Evolutionary conservation across 306 rosid species (phyloP), one percentile per base, ranked within the genome.

Genomic region (Citrullus amarus): DNA sequence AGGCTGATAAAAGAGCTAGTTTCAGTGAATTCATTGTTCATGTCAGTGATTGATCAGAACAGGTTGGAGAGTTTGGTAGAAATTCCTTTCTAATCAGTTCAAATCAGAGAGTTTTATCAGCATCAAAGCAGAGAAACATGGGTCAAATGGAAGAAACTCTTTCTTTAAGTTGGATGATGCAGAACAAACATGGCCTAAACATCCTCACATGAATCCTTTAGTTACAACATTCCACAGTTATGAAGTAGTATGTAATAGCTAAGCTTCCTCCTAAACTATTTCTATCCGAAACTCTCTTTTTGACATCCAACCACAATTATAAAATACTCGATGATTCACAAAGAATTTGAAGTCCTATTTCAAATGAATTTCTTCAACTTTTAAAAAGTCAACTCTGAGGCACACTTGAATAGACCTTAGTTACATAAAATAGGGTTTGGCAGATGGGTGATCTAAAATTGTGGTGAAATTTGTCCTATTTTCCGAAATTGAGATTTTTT

Each of bases 21-120:
- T 67, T 9, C 32, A 8, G 54, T 10, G 54, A 12, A 20, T n/a
- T 54, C 74, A 57, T 85, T 84, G 61, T 79, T 78, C 43, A 82
- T 87, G 30, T 78, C 84, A 54, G 74, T 81, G 56, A 84, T 89
- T 4, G 83, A 87, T 78, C 87, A 82, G 32, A 84, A 43, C 59
- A 78, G 39, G 75, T 86, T 79, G 48, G 54, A 56, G 69, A 74
- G 41, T 25, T 74, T 28, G 36, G 78, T 9, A 2, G 25, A 32
- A 71, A 9, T 20, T 44, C 56, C 32, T 51, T 51, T 71, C 38
- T 32, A 20, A 43, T 46, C 39, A 20, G 18, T 8, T 22, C 36
- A 71, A 71, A 43, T 46, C 58, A 71, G 17, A 46, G 61, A 48
- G 72, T 66, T 66, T 34, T 36, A 8, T 38, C 4, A 10, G 14